Base-by-base conservation (phyloP, 2,329 filamentous ascomycete species). In the Penicillium capsulatum region DNA sequence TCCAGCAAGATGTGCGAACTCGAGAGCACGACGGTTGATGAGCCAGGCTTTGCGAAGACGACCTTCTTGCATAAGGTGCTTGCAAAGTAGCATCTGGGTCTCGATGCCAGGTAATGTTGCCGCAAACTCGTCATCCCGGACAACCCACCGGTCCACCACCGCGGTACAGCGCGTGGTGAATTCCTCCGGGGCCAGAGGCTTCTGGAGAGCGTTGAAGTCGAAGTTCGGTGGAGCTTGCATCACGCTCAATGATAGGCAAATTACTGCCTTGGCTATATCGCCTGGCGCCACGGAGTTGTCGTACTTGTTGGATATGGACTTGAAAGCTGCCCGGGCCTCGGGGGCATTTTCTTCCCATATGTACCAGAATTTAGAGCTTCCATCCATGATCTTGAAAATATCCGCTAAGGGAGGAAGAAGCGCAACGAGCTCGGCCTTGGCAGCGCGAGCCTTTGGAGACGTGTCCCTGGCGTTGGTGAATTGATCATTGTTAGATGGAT, bases 41-140 rank as follows among this genome's bases (percentile, higher is more conserved):
- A 76, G 60, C 77, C 77, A 81, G 1, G 73, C 70, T 45, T 72
- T 68, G 24, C 74, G 70, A 8, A 77, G 75, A 29, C 73, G 70
- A 2, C 77, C 77, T 44, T 76, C 70, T 40, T 77, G 74, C 36
- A 76, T 61, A 45, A 75, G 73, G 45, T 74, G 69, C 50, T 77
- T 79, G 9, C 68, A 64, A 28, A 72, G 64, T 9, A 80, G 54
- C 34, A 72, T 60, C 29, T 75, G 64, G 34, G 70, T 73, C 52
- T 80, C 75, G 40, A 80, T 65, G 3, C 71, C 72, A 34, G 77
- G 70, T 0, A 78, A 48, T 1, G 68, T 75, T 7, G 70, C 69
- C 10, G 68, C 67, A 40, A 70, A 70, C 33, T 75, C 69, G 38
- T 76, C 73, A 37, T 75, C 70, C 9, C 65, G 63, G 9, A 72